phyloP scores from a whole-genome alignment of 495 filamentous ascomycete species.

The Penicillium odoratum region DNA sequence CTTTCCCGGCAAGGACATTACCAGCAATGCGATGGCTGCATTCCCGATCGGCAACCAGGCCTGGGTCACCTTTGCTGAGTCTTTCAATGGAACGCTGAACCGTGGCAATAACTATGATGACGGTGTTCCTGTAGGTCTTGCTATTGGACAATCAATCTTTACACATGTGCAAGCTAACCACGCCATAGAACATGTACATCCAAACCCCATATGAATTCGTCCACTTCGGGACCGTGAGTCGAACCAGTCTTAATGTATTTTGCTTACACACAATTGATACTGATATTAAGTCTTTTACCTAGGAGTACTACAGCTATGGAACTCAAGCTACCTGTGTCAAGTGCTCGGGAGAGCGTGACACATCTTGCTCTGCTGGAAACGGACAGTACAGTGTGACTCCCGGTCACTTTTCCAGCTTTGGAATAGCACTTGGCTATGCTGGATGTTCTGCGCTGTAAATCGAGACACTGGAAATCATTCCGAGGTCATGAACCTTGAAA shows the following conservation, averaged over 20 bases:
- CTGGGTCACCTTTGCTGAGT: constrained; percentile 30
- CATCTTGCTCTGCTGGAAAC: constrained; percentile 36
- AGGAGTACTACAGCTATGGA: constrained; percentile 39
- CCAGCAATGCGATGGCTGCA: constrained; percentile 35
- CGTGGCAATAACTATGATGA: constrained; percentile 33
- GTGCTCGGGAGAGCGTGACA: constrained; percentile 33
- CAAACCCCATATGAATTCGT: constrained; percentile 24
- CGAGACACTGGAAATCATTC: neutral
- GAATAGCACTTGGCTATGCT: constrained; percentile 24
- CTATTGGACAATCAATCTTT: neutral
- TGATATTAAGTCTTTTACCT: neutral
- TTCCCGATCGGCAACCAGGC: constrained; percentile 37
- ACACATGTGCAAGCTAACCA: constrained; percentile 9
- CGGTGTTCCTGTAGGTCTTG: constrained; percentile 31
- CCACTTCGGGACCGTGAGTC: constrained; percentile 36
- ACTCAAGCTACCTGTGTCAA: constrained; percentile 16
- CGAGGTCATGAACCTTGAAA: neutral
- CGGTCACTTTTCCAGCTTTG: constrained; percentile 36
- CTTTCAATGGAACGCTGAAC: constrained; percentile 29
- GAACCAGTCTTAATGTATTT: neutral
- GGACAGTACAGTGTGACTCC: constrained; percentile 26
- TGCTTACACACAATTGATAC: neutral
- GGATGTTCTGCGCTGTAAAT: constrained; percentile 19
- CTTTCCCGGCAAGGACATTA: constrained; percentile 31
- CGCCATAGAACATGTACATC: constrained; percentile 34